phyloP scores from a whole-genome alignment of 108 stramenopile species.

The Cyclotella choctawhatcheeana region DNA sequence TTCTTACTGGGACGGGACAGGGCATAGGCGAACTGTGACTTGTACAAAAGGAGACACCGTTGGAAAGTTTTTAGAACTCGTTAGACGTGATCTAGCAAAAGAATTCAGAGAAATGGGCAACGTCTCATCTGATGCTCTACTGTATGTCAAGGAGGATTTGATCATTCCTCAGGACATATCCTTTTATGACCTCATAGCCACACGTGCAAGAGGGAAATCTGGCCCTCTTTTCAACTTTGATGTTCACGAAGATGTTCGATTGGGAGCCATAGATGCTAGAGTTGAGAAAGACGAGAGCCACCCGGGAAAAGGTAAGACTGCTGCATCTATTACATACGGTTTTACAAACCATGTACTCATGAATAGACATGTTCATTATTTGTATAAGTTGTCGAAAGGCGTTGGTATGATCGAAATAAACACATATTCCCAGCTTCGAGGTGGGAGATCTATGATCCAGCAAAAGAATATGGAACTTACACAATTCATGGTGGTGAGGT shows the following conservation, averaged over 20 bases:
- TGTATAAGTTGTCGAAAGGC: slow-evolving; percentile 79
- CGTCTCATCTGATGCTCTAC: slow-evolving; percentile 79
- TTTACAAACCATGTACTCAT: neutral
- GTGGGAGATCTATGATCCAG: slow-evolving; percentile 97
- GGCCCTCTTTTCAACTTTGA: slow-evolving; percentile 98
- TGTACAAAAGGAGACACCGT: slow-evolving; percentile 91
- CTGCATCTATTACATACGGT: neutral
- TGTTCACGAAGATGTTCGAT: slow-evolving; percentile 94
- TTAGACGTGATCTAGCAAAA: slow-evolving; percentile 66
- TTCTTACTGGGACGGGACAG: slow-evolving; percentile 97
- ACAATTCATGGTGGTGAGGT: slow-evolving; percentile 92
- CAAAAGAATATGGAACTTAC: slow-evolving; percentile 88
- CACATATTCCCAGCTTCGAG: slow-evolving; percentile 97
- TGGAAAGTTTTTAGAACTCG: slow-evolving; percentile 87
- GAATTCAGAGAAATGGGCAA: slow-evolving; percentile 89
- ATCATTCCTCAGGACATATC: slow-evolving; percentile 95
- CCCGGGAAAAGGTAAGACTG: slow-evolving; percentile 81
- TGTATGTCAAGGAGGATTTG: slow-evolving; percentile 99
- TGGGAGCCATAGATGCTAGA: slow-evolving; percentile 83
- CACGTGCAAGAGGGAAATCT: slow-evolving; percentile 92
- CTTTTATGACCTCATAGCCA: slow-evolving; percentile 96
- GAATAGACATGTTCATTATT: neutral
- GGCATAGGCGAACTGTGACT: slow-evolving; percentile 83
- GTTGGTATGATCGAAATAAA: slow-evolving; percentile 98
- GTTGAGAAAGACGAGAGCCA: slow-evolving; percentile 97